phyloP scores from a whole-genome alignment of 1,139 yeast genomes.

The Pneumocystis murina region DNA sequence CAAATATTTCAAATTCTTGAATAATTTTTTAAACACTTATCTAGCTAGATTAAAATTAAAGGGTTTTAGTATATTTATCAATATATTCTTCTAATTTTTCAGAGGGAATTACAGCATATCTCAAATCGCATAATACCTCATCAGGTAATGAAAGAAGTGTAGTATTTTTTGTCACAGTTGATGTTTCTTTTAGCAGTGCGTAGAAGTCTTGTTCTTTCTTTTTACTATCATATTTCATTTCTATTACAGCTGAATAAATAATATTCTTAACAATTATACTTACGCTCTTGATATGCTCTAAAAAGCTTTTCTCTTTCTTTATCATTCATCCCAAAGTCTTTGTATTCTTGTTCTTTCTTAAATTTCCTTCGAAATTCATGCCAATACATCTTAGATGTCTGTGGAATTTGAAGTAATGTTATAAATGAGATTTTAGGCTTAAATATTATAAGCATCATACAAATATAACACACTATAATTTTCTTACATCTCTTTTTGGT shows the following conservation, averaged over 20 bases:
- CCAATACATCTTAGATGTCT: slow-evolving; percentile 25
- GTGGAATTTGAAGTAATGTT: slow-evolving; percentile 21
- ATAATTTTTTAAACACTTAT: neutral
- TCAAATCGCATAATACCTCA: neutral
- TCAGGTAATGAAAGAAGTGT: neutral
- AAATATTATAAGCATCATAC: slow-evolving; percentile 5
- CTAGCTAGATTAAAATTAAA: neutral
- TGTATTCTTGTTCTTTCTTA: slow-evolving; percentile 23
- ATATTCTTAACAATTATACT: neutral
- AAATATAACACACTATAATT: neutral
- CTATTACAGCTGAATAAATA: neutral
- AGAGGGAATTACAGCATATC: neutral
- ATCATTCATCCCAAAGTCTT: slow-evolving; percentile 23
- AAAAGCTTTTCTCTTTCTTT: slow-evolving; percentile 29
- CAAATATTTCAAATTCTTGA: neutral
- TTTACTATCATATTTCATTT: neutral
- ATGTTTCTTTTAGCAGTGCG: neutral
- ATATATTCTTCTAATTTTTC: neutral
- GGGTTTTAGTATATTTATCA: neutral
- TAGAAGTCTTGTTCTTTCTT: neutral
- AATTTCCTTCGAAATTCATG: slow-evolving; percentile 34
- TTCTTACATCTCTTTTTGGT: slow-evolving; percentile 12
- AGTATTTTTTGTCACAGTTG: neutral
- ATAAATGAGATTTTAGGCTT: slow-evolving; percentile 22
- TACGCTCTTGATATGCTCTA: slow-evolving; percentile 21